phyloP scores from a whole-genome alignment of 768 basidiomycete genomes.

The Royoungia palumana region DNA sequence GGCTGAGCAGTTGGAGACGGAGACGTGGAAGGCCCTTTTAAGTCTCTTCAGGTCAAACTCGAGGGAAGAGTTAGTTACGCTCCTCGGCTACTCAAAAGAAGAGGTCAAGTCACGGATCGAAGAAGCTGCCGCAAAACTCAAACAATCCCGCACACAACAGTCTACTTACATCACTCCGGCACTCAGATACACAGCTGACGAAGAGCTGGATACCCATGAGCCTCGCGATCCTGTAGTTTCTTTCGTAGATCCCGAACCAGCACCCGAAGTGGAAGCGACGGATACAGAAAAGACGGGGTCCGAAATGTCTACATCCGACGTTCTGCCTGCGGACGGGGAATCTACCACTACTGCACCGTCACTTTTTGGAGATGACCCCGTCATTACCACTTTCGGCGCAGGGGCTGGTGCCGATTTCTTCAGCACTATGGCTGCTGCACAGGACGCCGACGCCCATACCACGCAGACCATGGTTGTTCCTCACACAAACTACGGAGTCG shows the following conservation, averaged over 20 bases:
- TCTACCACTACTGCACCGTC: conserved; percentile 85
- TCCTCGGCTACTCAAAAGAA: conserved; percentile 89
- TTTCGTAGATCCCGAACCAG: conserved; percentile 64
- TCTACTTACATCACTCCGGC: conserved; percentile 26
- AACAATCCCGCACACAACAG: conserved; percentile 35
- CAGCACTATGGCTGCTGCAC: conserved; percentile 63
- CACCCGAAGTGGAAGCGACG: conserved; percentile 26
- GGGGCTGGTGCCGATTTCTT: conserved; percentile 78
- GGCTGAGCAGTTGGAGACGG: conserved; percentile 33
- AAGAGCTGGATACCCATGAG: conserved; percentile 43
- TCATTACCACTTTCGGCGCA: conserved; percentile 56
- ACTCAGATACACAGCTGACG: conserved; percentile 34
- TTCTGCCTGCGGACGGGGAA: conserved; percentile 65
- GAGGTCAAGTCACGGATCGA: conserved; percentile 78
- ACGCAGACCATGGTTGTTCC: conserved; percentile 55
- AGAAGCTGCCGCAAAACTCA: conserved; percentile 76
- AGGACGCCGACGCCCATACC: conserved; percentile 38
- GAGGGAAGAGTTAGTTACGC: conserved; percentile 81
- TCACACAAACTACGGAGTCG: conserved; percentile 73
- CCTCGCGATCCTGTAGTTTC: conserved; percentile 77
- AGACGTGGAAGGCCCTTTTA: conserved; percentile 83
- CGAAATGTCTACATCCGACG: conserved; percentile 69
- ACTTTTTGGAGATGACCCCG: conserved; percentile 77
- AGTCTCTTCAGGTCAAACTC: conserved; percentile 89
- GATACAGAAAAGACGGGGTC: conserved; percentile 46